Evolutionary conservation across 257 asterid genomes (phyloP).

Genomic region (Plantago major): DNA sequence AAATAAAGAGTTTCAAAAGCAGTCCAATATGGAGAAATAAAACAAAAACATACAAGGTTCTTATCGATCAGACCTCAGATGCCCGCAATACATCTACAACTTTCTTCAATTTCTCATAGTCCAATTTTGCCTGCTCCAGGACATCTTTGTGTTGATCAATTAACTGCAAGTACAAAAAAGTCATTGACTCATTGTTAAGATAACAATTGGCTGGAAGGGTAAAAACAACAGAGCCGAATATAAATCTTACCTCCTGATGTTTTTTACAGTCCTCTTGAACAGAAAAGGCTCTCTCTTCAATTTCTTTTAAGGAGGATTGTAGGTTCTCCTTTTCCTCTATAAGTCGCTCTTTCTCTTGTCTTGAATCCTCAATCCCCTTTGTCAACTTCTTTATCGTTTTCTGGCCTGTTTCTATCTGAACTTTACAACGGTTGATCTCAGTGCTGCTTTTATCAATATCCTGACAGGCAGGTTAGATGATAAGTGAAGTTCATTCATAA

Average conservation of each 20-base stretch:
- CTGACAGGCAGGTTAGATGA: slow-evolving; percentile 31
- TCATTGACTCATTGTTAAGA: too few species aligned
- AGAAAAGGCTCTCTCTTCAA: slow-evolving; percentile 72
- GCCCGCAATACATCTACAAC: slow-evolving; percentile 80
- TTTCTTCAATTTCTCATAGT: slow-evolving; percentile 76
- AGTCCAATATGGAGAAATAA: not conserved
- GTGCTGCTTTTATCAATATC: slow-evolving; percentile 71
- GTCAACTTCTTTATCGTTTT: slow-evolving; percentile 64
- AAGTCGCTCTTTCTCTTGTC: slow-evolving; percentile 63
- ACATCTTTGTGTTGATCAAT: slow-evolving; percentile 69
- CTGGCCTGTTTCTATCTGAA: slow-evolving; percentile 76
- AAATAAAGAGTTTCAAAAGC: slow-evolving; percentile 3
- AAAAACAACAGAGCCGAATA: slow-evolving; percentile 3
- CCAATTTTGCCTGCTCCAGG: slow-evolving; percentile 61
- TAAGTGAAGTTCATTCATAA: slow-evolving; percentile 8
- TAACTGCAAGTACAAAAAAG: slow-evolving; percentile 38
- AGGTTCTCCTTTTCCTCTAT: slow-evolving; percentile 54
- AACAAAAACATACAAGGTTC: slow-evolving; percentile 3
- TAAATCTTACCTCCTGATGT: slow-evolving; percentile 59
- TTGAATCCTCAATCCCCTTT: slow-evolving; percentile 81
- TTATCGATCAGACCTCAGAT: slow-evolving; percentile 55
- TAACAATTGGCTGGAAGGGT: slow-evolving; percentile 2
- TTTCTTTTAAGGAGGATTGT: slow-evolving; percentile 60
- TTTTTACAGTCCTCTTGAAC: slow-evolving; percentile 79
- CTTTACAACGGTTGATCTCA: slow-evolving; percentile 82